Percentiles rank a stretch among this genome's conserved stretches.
phyloP scores from a whole-genome alignment of 768 basidiomycete genomes.

The Xerocomus brunneocitrinus region DNA sequence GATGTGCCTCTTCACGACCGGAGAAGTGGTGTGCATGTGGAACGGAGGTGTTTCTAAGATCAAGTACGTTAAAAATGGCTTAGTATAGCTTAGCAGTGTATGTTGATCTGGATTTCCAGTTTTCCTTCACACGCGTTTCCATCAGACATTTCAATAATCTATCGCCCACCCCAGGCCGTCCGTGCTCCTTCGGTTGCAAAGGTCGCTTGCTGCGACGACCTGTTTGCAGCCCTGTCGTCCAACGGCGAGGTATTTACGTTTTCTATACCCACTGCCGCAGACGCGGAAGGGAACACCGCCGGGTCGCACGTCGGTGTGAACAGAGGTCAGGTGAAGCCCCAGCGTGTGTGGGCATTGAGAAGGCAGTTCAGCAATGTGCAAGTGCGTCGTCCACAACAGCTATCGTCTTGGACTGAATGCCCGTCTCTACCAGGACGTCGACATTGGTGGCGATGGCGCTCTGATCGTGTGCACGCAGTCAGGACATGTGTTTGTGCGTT shows the following conservation, averaged over 20 bases:
- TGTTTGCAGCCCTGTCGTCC: conserved; percentile 77
- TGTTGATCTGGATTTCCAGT: conserved; percentile 29
- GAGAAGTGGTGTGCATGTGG: conserved; percentile 82
- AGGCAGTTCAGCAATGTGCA: conserved; percentile 83
- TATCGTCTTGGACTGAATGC: background rate
- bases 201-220: conserved; percentile 71
- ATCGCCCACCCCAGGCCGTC: conserved; percentile 75
- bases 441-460: conserved; percentile 80
- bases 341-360: conserved; percentile 85
- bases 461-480: conserved; percentile 92
- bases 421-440: conserved; percentile 61
- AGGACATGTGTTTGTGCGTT: conserved; percentile 87
- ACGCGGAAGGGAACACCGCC: conserved; percentile 18
- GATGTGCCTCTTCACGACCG: conserved; percentile 70
- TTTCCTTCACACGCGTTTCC: conserved; percentile 80
- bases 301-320: conserved; percentile 15
- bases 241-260: conserved; percentile 94
- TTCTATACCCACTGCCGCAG: conserved; percentile 37
- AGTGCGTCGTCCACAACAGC: conserved; percentile 34
- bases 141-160: conserved; percentile 60
- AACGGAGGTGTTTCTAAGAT: conserved; percentile 74
- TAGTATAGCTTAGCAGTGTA: background rate
- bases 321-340: conserved; percentile 55
- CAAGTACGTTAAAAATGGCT: conserved; percentile 40
- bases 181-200: conserved; percentile 72